Evolutionary conservation across 331 rosid species (phyloP).

Genomic region (Malus hybrid): DNA sequence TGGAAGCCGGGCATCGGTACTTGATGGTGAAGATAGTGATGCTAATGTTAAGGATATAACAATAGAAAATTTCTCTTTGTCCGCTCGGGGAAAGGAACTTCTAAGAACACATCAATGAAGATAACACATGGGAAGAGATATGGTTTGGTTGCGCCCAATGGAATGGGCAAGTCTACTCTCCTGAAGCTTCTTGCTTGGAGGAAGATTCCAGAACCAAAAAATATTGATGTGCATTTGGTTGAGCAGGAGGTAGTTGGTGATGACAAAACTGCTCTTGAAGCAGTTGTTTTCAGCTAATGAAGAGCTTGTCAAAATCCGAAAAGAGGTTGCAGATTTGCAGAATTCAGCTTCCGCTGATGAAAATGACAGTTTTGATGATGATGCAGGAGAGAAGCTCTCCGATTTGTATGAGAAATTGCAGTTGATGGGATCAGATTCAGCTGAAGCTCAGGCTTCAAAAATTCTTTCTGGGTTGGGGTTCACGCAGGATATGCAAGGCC

Average conservation of each 20-base stretch:
- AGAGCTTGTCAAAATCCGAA: slow-evolving; percentile 59
- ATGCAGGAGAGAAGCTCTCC: slow-evolving; percentile 63
- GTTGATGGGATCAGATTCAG: slow-evolving; percentile 31
- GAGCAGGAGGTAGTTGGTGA: slow-evolving; percentile 93
- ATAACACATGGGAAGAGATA: slow-evolving; percentile 72
- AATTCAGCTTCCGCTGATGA: slow-evolving; percentile 33
- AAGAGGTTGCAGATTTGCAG: slow-evolving; percentile 61
- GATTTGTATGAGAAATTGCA: slow-evolving; percentile 50
- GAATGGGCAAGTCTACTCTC: slow-evolving; percentile 79
- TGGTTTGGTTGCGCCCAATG: slow-evolving; percentile 74
- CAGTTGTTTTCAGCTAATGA: slow-evolving; percentile 80
- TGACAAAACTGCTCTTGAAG: slow-evolving; percentile 67
- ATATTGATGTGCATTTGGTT: slow-evolving; percentile 85
- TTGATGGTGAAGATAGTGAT: slow-evolving; percentile 61
- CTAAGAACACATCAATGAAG: slow-evolving; percentile 56
- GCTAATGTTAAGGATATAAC: slow-evolving; percentile 38
- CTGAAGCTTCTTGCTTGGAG: slow-evolving; percentile 85
- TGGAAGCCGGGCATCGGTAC: slow-evolving; percentile 71
- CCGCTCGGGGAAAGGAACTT: slow-evolving; percentile 68
- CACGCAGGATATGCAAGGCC: no score
- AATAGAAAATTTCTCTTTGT: slow-evolving; percentile 50
- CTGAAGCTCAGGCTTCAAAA: slow-evolving; percentile 63
- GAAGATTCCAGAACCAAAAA: slow-evolving; percentile 79
- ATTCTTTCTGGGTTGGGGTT: no score
- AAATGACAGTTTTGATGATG: slow-evolving; percentile 31